phyloP scores from a whole-genome alignment of 2,329 filamentous ascomycete species.

The Penicillium sp. region DNA sequence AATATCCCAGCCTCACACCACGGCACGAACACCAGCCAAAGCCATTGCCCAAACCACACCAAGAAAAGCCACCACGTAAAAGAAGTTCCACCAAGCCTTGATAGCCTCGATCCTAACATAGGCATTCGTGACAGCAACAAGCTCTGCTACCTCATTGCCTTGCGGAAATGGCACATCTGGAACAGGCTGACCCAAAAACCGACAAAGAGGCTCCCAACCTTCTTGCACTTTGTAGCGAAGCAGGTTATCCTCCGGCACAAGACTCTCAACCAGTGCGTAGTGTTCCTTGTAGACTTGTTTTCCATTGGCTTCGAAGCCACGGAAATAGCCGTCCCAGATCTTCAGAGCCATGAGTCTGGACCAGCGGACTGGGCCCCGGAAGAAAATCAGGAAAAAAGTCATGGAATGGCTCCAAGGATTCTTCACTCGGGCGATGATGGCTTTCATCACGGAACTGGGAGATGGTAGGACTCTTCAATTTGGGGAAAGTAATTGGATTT shows the following conservation, averaged over 20 bases:
- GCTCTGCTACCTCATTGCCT: neutral
- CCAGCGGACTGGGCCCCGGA: slow-evolving; percentile 5
- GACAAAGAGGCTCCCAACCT: slow-evolving; percentile 3
- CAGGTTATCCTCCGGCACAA: neutral
- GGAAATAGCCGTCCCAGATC: neutral
- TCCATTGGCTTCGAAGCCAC: neutral
- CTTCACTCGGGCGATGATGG: neutral
- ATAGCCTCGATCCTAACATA: neutral
- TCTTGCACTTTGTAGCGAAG: neutral
- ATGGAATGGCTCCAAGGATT: neutral
- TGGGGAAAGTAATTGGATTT: neutral
- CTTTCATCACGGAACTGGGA: neutral
- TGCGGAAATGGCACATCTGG: slow-evolving; percentile 2
- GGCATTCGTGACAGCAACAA: too few species aligned
- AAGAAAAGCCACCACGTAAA: too few species aligned
- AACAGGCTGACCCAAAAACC: slow-evolving; percentile 4
- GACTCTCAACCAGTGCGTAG: neutral
- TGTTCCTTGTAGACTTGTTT: slow-evolving; percentile 1
- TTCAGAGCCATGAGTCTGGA: neutral
- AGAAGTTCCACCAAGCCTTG: neutral
- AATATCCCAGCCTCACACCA: too few species aligned
- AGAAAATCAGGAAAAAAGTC: neutral
- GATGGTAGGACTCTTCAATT: neutral
- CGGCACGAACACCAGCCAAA: too few species aligned
- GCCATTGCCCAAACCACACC: too few species aligned